Conservation (phyloP, 441 rosid species). For the Eruca vesicaria region DNA sequence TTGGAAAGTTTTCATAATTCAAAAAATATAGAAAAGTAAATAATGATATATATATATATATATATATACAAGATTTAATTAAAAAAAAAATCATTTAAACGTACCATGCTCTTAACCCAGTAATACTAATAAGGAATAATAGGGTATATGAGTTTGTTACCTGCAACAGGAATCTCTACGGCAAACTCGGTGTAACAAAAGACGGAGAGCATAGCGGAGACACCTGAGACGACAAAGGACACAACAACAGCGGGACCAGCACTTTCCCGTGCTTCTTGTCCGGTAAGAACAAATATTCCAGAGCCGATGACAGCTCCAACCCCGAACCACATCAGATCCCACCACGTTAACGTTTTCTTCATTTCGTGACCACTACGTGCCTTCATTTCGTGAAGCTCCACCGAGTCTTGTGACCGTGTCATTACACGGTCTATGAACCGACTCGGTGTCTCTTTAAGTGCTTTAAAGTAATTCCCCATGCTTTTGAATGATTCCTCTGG, state of each 20-base stretch:
- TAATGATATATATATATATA: too few species aligned
- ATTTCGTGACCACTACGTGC: slow-evolving; percentile 78
- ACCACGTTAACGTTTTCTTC: slow-evolving; percentile 78
- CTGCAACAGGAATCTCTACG: slow-evolving; percentile 94
- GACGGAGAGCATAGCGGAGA: slow-evolving; percentile 92
- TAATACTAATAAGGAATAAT: too few species aligned
- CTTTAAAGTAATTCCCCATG: slow-evolving; percentile 54
- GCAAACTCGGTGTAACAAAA: slow-evolving; percentile 97
- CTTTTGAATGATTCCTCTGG: slow-evolving; percentile 81
- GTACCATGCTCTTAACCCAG: too few species aligned
- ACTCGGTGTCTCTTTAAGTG: slow-evolving; percentile 57
- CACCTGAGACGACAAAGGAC: slow-evolving; percentile 78
- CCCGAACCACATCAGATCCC: slow-evolving; percentile 97
- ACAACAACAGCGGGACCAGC: slow-evolving; percentile 87
- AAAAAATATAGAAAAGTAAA: too few species aligned
- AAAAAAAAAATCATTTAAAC: too few species aligned
- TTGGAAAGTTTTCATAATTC: too few species aligned
- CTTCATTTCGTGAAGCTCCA: slow-evolving; percentile 70
- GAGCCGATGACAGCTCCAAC: slow-evolving; percentile 88
- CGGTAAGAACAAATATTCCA: slow-evolving; percentile 88
- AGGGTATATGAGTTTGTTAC: too few species aligned
- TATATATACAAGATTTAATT: too few species aligned
- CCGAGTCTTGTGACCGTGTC: slow-evolving; percentile 65
- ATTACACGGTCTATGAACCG: slow-evolving; percentile 58
- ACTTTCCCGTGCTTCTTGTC: slow-evolving; percentile 44